These are phyloP conservation scores for Curvularia sp. DNA, from an alignment of 2,329 filamentous ascomycete genomes.

Conservation along the genomic window DNA sequence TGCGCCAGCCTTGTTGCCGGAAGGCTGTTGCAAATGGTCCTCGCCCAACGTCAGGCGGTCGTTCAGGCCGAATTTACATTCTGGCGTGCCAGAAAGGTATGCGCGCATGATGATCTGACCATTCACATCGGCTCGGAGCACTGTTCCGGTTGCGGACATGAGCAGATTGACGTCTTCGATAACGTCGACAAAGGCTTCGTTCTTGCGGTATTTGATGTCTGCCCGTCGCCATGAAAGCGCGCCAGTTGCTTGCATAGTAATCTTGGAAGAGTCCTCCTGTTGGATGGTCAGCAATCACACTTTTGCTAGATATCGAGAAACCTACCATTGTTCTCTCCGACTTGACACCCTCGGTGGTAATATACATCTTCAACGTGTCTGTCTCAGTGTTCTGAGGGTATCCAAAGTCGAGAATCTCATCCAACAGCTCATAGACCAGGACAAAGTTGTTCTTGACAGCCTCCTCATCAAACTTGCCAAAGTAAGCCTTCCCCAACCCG, in stretches of 20 bases:
- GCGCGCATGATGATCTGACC: constrained; percentile 99
- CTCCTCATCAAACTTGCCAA: constrained; percentile 99
- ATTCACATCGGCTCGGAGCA: constrained; percentile 93
- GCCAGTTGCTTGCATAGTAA: constrained; percentile 98
- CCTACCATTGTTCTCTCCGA: constrained; percentile 73
- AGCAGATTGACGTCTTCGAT: constrained; percentile 99
- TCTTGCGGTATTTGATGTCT: constrained; percentile 98
- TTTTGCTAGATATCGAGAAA: neutral
- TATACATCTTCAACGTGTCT: constrained; percentile 99
- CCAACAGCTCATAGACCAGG: constrained; percentile 93
- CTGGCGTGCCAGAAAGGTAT: constrained; percentile 93
- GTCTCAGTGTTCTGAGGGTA: constrained; percentile 99
- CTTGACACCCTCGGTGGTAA: constrained; percentile 98
- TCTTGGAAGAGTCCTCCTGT: constrained; percentile 89
- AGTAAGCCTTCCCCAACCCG: constrained; percentile 90
- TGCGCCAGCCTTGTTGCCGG: constrained; percentile 77
- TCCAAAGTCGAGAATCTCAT: constrained; percentile 98
- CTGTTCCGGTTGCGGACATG: constrained; percentile 97
- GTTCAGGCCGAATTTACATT: constrained; percentile 99
- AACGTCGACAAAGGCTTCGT: constrained; percentile 98
- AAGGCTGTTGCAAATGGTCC: constrained; percentile 65
- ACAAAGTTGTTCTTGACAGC: constrained; percentile 99
- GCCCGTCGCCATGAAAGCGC: constrained; percentile 96
- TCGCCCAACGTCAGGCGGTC: constrained; percentile 89
- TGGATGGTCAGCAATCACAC: constrained; percentile 24